Base-by-base conservation (phyloP, 2,329 filamentous ascomycete species). In the Blastomyces gilchristii region DNA sequence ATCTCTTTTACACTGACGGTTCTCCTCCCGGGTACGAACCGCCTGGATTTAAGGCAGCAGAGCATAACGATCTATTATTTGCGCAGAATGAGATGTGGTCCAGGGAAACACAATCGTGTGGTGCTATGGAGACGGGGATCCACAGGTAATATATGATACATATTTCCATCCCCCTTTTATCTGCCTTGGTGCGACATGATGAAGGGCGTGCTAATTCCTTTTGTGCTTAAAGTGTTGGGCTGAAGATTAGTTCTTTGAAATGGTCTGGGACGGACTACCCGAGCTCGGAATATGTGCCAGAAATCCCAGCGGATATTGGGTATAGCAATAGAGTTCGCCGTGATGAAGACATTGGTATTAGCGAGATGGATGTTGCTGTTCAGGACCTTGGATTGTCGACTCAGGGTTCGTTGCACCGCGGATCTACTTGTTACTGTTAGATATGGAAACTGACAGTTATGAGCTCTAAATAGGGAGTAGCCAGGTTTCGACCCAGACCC, bases 1-100 rank as follows among this genome's bases (percentile, higher is more conserved):
- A 77, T 59, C 69, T 82, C 2, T 74, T 77, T 62, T 81, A 80
- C 66, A 76, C 72, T 2, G 71, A 78, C n/a, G 69, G 75, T 18
- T 75, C 73, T 60, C 72, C 75, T 9, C 59, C 66, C 37, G 69
- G 72, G 2, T 79, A 79, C 65, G 71, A 77, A 57, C 75, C 78
- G 22, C 69, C 69, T n/a, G 78, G 77, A 3, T 81, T 80, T 58
- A 67, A 69, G 11, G 65, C 67, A 11, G 68, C 68, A 22, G 68
- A 65, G 6, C 68, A 72, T 39, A 67, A 70, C 39, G 68, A 65
- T 0, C 67, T 79, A 9, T 67, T 68, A 39, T 79, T 77, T 64
- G 74, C 77, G 0, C 64, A 68, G 34, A 69, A 70, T 22, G 69
- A 75, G 7, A 73, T 73, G 11, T 79, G 76, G 76, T 69, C 69